Evolutionary conservation across 805 yeast species (phyloP).

Genomic region (Cyberlindnera maritima): DNA sequence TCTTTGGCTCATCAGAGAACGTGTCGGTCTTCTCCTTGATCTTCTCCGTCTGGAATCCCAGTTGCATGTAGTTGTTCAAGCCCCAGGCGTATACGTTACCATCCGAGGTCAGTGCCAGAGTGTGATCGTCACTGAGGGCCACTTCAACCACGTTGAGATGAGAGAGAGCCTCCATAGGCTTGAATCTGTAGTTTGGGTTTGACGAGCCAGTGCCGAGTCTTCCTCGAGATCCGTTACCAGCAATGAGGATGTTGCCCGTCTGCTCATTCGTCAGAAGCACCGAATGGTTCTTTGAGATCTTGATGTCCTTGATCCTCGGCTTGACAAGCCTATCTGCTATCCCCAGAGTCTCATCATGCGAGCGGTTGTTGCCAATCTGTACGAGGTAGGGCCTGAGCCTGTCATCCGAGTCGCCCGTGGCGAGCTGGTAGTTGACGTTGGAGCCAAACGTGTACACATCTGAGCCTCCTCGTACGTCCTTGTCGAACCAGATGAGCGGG

Average conservation of each 20-base stretch:
- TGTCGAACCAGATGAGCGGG: constrained; percentile 39
- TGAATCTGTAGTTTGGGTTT: constrained; percentile 42
- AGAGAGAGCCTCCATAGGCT: constrained; percentile 38
- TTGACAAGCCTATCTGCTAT: constrained; percentile 31
- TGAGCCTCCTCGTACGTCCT: constrained; percentile 47
- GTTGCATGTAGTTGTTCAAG: constrained; percentile 59
- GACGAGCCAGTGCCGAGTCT: constrained; percentile 59
- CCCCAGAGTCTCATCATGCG: constrained; percentile 10
- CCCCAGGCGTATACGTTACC: constrained; percentile 81
- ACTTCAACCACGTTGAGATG: constrained; percentile 34
- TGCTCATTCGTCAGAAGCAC: constrained; percentile 51
- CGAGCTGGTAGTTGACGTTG: constrained; percentile 59
- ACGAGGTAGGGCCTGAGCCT: constrained; percentile 42
- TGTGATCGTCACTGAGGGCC: constrained; percentile 64
- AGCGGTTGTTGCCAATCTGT: constrained; percentile 23
- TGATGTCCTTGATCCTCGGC: constrained; percentile 47
- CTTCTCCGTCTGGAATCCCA: constrained; percentile 48
- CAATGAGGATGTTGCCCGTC: constrained; percentile 46
- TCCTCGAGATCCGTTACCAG: constrained; percentile 72
- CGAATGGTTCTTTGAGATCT: constrained; percentile 65
- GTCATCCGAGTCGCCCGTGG: constrained; percentile 62
- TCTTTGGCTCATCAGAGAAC: constrained; percentile 29
- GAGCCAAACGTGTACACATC: constrained; percentile 61
- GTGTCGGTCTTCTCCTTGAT: constrained; percentile 26
- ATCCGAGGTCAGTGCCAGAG: constrained; percentile 50